Conservation (phyloP, 2,329 filamentous ascomycete species). For the Pseudopithomyces maydicus region DNA sequence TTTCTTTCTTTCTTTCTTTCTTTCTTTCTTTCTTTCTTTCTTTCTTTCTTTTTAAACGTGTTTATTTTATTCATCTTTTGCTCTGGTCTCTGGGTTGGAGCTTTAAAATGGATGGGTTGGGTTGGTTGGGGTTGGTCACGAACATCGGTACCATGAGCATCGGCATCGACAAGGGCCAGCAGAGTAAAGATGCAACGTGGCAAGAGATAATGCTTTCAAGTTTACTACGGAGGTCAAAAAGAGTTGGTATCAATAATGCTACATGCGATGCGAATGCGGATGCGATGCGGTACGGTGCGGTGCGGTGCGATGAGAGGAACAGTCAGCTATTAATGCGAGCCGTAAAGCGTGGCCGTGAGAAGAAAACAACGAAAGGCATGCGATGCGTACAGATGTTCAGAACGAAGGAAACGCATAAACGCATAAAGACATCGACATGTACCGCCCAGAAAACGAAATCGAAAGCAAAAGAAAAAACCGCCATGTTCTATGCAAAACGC, state of each 20-base stretch:
- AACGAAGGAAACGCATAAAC: conserved; percentile 10
- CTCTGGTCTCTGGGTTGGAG: too few relatives aligned
- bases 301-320: too few relatives aligned
- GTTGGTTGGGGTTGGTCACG: too few relatives aligned
- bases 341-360: not conserved
- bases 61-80: too few relatives aligned
- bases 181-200: too few relatives aligned
- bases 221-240: not conserved
- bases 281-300: not conserved
- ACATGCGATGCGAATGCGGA: not conserved
- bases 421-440: conserved; percentile 2
- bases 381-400: not conserved
- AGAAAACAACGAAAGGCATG: not conserved
- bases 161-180: too few relatives aligned
- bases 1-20: too few relatives aligned
- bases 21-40: too few relatives aligned
- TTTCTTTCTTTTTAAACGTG: too few relatives aligned
- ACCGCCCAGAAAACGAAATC: not conserved
- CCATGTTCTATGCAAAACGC: conserved; percentile 1
- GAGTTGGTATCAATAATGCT: not conserved
- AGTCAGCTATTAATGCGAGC: not conserved
- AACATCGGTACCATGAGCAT: too few relatives aligned
- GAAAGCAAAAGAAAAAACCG: not conserved
- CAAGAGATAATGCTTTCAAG: not conserved
- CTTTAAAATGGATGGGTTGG: too few relatives aligned